Evolutionary conservation across 78 protist genomes (phyloP), one percentile per base, ranked within the genome.

Genomic region (Dictyostelium discoideum): DNA sequence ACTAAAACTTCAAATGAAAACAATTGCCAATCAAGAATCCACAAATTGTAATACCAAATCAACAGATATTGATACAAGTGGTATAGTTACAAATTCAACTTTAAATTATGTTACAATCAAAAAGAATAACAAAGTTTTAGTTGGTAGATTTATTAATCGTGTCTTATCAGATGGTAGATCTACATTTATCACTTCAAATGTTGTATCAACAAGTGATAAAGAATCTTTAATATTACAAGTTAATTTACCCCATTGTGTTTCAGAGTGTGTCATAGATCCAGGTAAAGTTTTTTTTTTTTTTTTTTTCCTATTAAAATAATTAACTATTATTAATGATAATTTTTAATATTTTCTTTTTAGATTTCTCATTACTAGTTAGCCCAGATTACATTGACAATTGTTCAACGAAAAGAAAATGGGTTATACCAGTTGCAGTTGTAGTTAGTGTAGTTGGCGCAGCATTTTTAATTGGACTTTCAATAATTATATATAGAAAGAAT

Each of bases 101-200:
- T 22, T 85, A 63, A 29, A 67, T 42, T 85, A 85, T 69, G 39
- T 85, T 5, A 37, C 32, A 22, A 73, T 85, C 5, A 42, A 4
- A 24, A 85, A 42, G 22, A 46, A 72, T 46, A 76, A 26, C 14
- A 46, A 26, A 46, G 29, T 46, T 26, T 37, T 85, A 10, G 26
- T 14, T n/a, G 92, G 92, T 44, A 37, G 83, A 40, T 85, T 85
- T 48, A 22, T 85, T 11, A 39, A 37, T 16, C n/a, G n/a, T 65
- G 69, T 24, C 22, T 20, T 42, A 48, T 85, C 92, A 24, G 92
- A 85, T 72, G 92, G 92, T 7, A 39, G 92, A 29, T 24, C 82
- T 0, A 85, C 83, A 9, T 48, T 46, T 29, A 39, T 74, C 0
- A 69, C 77, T 3, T 26, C 77, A 24, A 69, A 8, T 26, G 18